Evolutionary conservation across 257 asterid genomes (phyloP).

Genomic region (Echium plantagineum): DNA sequence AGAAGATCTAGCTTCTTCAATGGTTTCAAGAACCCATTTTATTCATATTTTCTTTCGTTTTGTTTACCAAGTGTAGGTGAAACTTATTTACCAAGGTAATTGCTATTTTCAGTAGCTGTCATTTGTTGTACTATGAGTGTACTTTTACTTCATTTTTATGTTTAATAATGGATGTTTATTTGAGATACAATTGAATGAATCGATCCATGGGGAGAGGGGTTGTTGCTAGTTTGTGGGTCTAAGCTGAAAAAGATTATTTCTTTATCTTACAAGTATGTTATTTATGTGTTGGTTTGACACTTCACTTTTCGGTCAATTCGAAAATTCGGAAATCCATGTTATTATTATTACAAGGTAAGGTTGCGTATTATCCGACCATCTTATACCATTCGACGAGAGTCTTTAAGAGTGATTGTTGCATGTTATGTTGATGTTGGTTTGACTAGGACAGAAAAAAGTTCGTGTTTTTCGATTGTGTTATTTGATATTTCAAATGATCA

Average conservation of each 20-base stretch:
- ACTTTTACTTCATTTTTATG: slow-evolving; percentile 34
- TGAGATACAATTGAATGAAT: background rate
- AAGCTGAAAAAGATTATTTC: slow-evolving; percentile 38
- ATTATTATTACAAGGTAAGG: no score
- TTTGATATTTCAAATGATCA: slow-evolving; percentile 12
- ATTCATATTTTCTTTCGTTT: slow-evolving; percentile 17
- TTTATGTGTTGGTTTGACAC: no score
- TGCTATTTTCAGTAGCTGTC: slow-evolving; percentile 2
- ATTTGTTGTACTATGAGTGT: slow-evolving; percentile 18
- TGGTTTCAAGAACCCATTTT: slow-evolving; percentile 40
- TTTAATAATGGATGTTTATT: slow-evolving; percentile 21
- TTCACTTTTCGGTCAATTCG: no score
- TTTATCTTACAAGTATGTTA: background rate
- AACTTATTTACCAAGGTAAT: slow-evolving; percentile 6
- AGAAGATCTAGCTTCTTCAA: slow-evolving; percentile 81
- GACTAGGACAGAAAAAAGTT: slow-evolving; percentile 28
- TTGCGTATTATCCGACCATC: no score
- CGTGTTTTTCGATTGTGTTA: slow-evolving; percentile 12
- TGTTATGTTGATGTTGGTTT: slow-evolving; percentile 27
- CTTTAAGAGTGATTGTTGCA: no score
- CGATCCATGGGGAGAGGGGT: slow-evolving; percentile 26
- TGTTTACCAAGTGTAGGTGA: slow-evolving; percentile 29
- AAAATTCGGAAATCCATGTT: no score
- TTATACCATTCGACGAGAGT: no score
- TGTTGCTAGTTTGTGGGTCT: slow-evolving; percentile 64